Evolutionary conservation across 2,329 filamentous ascomycete species (phyloP).

Genomic region (Scorias spongiosa): DNA sequence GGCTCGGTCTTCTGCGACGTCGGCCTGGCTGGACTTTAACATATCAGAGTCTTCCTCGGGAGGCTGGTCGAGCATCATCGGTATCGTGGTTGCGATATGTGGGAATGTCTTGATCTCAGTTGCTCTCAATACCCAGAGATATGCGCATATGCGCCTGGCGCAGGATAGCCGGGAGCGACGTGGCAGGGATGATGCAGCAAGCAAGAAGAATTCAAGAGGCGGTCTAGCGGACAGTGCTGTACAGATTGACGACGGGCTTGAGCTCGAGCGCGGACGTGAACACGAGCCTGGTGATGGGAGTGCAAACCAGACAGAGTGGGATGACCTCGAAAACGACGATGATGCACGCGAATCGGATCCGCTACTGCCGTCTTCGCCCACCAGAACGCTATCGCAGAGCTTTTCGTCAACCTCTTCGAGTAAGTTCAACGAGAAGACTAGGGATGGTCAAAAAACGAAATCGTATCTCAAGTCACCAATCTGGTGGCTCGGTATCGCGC

Average conservation of each 20-base stretch:
- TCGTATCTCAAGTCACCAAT: constrained; percentile 82
- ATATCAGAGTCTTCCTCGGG: constrained; percentile 8
- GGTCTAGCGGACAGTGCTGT: background rate
- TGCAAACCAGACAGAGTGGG: no score
- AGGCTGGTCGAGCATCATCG: constrained; percentile 82
- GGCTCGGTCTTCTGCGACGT: no score
- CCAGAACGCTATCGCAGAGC: background rate
- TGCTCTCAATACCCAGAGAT: constrained; percentile 89
- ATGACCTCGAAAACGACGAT: background rate
- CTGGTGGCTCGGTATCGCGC: constrained; percentile 87
- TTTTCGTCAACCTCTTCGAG: constrained; percentile 10
- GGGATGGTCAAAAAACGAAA: constrained; percentile 35
- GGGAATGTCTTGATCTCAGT: constrained; percentile 92
- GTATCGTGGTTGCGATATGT: constrained; percentile 80
- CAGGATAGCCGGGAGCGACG: constrained; percentile 44
- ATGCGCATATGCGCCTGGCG: constrained; percentile 77
- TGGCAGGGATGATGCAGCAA: constrained; percentile 18
- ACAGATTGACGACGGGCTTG: no score
- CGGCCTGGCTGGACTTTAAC: no score
- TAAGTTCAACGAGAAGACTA: constrained; percentile 25
- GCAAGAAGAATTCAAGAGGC: constrained; percentile 8
- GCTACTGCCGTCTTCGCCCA: background rate
- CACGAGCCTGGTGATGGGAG: no score
- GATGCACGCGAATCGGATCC: constrained; percentile 1
- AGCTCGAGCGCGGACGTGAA: no score